These are phyloP conservation scores for Penicillium sp. DNA, from an alignment of 2,329 filamentous ascomycete species.

Conservation along the genomic window DNA sequence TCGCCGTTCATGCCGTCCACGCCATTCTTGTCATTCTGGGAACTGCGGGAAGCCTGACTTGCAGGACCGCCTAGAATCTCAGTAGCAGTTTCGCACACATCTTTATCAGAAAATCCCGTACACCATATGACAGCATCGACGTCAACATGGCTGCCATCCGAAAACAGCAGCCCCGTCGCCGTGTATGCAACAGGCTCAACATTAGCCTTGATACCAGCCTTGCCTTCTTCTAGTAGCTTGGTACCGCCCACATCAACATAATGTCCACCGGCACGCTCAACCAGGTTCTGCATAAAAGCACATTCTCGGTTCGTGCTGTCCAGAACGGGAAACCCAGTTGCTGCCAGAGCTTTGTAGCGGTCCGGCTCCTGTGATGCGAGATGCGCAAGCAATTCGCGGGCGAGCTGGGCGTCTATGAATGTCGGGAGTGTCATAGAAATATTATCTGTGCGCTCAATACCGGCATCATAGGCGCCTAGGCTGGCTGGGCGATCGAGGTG, in stretches of 20 bases:
- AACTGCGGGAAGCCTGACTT: background rate
- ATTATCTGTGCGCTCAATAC: constrained; percentile 15
- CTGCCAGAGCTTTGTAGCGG: constrained; percentile 34
- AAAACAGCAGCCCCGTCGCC: background rate
- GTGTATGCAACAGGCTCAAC: background rate
- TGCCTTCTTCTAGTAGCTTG: constrained; percentile 14
- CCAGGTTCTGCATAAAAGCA: constrained; percentile 32
- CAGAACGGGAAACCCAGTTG: constrained; percentile 39
- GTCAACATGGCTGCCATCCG: background rate
- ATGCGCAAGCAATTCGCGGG: constrained; percentile 17
- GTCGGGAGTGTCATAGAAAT: constrained; percentile 9
- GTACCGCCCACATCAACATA: constrained; percentile 42
- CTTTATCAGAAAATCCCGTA: background rate
- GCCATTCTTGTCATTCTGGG: background rate
- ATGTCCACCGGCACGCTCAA: constrained; percentile 42
- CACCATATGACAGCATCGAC: background rate
- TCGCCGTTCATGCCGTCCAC: background rate
- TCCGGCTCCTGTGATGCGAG: constrained; percentile 33
- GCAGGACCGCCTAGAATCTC: background rate
- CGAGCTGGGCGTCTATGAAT: constrained; percentile 13
- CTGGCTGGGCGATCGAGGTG: constrained; percentile 22
- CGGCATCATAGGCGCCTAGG: constrained; percentile 28
- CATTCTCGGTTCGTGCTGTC: constrained; percentile 28
- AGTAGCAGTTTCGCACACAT: background rate
- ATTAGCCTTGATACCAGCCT: background rate